Conservation (phyloP, 2,329 filamentous ascomycete species). For the Annulohypoxylon truncatum region DNA sequence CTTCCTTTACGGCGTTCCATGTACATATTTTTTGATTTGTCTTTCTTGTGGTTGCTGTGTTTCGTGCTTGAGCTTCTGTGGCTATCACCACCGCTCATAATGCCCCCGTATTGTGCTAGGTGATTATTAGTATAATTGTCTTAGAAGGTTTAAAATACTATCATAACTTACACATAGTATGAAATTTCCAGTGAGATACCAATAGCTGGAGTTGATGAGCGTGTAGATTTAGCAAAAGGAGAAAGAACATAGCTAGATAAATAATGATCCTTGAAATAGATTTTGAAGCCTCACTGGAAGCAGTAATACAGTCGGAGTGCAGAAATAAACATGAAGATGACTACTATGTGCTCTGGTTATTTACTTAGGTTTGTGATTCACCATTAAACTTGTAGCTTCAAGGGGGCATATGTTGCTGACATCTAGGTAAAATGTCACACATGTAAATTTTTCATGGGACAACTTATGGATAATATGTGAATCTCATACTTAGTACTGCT, state of each 20-base stretch:
- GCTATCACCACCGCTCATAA: neutral
- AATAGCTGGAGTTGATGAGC: neutral
- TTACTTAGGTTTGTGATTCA: too few relatives aligned
- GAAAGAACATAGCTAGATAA: neutral
- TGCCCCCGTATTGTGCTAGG: neutral
- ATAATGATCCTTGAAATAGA: neutral
- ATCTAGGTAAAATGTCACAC: too few relatives aligned
- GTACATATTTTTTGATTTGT: neutral
- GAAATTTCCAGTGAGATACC: neutral
- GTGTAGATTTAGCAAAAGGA: neutral
- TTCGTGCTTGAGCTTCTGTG: neutral
- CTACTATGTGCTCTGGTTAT: too few relatives aligned
- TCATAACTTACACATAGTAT: neutral
- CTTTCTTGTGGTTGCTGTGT: neutral
- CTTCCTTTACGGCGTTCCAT: constrained; percentile 4
- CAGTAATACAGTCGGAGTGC: neutral
- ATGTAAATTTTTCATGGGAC: too few relatives aligned
- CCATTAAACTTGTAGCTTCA: neutral
- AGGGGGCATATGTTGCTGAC: neutral
- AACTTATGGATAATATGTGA: too few relatives aligned
- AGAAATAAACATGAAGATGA: too few relatives aligned
- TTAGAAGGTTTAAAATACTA: neutral
- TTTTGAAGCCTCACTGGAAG: neutral
- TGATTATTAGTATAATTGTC: neutral
- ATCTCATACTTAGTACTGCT: too few relatives aligned